These are phyloP conservation scores for Hyaloscypha variabilis DNA, from an alignment of 495 filamentous ascomycete genomes.

Conservation along the genomic window DNA sequence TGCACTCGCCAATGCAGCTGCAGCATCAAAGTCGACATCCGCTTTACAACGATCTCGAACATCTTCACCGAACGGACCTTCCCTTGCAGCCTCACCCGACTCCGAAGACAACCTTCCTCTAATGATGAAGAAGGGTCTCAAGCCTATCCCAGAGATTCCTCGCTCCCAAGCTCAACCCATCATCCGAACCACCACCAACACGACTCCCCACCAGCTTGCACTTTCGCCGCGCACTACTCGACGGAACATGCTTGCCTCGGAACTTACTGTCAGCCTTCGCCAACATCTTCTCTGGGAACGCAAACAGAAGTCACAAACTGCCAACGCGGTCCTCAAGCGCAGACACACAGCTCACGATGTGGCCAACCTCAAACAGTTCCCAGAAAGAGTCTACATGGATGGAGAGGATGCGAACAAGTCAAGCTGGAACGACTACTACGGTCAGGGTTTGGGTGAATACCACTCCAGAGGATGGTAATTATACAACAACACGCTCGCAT, in stretches of 20 bases:
- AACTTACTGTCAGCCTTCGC: constrained; percentile 81
- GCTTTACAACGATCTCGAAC: constrained; percentile 78
- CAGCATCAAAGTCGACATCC: constrained; percentile 78
- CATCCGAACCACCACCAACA: constrained; percentile 71
- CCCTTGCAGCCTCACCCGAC: constrained; percentile 71
- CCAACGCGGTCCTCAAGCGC: constrained; percentile 86
- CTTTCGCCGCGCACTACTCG: constrained; percentile 90
- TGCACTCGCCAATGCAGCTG: constrained; percentile 54
- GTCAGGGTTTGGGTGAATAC: constrained; percentile 51
- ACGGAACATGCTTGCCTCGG: constrained; percentile 94
- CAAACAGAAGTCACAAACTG: constrained; percentile 86
- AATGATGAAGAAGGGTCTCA: constrained; percentile 63
- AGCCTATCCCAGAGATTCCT: constrained; percentile 67
- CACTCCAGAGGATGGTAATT: constrained; percentile 56
- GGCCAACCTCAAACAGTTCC: constrained; percentile 79
- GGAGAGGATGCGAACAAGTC: constrained; percentile 44
- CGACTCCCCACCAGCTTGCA: constrained; percentile 63
- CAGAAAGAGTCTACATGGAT: constrained; percentile 54
- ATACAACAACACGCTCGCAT: constrained; percentile 13
- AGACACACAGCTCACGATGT: constrained; percentile 90
- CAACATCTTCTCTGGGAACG: constrained; percentile 84
- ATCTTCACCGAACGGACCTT: constrained; percentile 73
- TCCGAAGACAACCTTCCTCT: constrained; percentile 69
- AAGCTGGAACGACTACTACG: constrained; percentile 55
- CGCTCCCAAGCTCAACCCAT: constrained; percentile 77